A percentile compares a stretch with the other conserved stretches of the same genome.
Conservation (phyloP, 2,329 filamentous ascomycete genomes). For the Aspergillus sp. region DNA sequence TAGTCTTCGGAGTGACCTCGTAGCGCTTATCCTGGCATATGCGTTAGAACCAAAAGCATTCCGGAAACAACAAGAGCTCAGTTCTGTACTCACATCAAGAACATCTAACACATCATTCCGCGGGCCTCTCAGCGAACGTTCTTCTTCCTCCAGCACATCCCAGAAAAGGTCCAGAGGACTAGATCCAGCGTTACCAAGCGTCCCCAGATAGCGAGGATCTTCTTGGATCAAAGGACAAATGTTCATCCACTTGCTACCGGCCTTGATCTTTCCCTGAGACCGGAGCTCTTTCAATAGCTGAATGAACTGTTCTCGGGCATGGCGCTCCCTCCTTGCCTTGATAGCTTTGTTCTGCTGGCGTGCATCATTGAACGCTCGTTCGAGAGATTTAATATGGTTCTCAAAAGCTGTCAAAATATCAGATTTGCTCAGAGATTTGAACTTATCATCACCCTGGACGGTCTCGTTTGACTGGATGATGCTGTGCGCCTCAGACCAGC, state of each 20-base stretch:
- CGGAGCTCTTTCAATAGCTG: constrained; percentile 67
- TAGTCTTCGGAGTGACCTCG: constrained; percentile 78
- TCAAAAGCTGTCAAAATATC: constrained; percentile 91
- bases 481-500: constrained; percentile 83
- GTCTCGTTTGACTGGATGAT: constrained; percentile 69
- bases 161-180: constrained; percentile 88
- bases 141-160: constrained; percentile 91
- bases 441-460: constrained; percentile 75
- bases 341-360: constrained; percentile 79
- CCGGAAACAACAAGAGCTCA: not conserved
- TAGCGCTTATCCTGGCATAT: constrained; percentile 69
- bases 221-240: constrained; percentile 65
- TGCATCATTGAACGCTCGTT: constrained; percentile 83
- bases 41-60: constrained; percentile 26
- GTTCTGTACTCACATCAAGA: constrained; percentile 59
- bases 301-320: constrained; percentile 73
- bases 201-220: constrained; percentile 73
- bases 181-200: constrained; percentile 77
- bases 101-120: constrained; percentile 81
- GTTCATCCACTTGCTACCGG: constrained; percentile 82
- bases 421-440: constrained; percentile 73
- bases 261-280: constrained; percentile 71
- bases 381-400: constrained; percentile 85
- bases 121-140: constrained; percentile 70
- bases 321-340: constrained; percentile 73